These are phyloP conservation scores for Phytophthora ramorum DNA, from an alignment of 352 stramenopile genomes.

Conservation along the genomic window DNA sequence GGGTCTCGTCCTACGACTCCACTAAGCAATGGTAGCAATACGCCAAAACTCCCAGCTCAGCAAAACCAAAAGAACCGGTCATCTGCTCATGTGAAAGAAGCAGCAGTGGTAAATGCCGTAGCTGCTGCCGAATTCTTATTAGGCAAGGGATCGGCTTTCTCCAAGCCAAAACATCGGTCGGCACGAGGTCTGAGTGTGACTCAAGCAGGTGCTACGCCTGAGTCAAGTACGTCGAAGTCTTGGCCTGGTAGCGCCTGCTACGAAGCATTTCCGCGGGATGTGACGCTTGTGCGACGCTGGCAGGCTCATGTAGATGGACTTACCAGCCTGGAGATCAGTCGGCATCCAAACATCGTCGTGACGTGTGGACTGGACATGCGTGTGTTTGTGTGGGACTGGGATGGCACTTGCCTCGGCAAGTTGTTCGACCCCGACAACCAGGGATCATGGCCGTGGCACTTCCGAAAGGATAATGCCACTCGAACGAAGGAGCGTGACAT, in stretches of 20 bases:
- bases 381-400: conserved; percentile 78
- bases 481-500: conserved; percentile 48
- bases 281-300: conserved; percentile 51
- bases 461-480: conserved; percentile 61
- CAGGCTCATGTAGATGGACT: conserved; percentile 56
- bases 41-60: conserved; percentile 10
- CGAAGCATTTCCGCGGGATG: conserved; percentile 36
- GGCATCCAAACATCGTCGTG: conserved; percentile 65
- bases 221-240: not conserved
- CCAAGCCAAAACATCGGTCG: conserved; percentile 7
- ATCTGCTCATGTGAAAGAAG: conserved; percentile 22
- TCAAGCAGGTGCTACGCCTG: not conserved
- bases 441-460: conserved; percentile 53
- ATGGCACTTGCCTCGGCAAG: conserved; percentile 62
- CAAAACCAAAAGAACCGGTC: conserved; percentile 3
- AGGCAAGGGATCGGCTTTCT: conserved; percentile 17
- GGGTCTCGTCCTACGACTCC: not conserved
- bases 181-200: conserved; percentile 5
- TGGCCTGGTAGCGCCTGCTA: conserved; percentile 31
- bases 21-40: not conserved
- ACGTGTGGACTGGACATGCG: conserved; percentile 71
- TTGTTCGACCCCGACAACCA: conserved; percentile 71
- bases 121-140: conserved; percentile 59
- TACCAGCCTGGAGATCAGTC: conserved; percentile 65
- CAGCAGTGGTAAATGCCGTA: conserved; percentile 42